Base-by-base conservation (phyloP, 352 stramenopile genomes). In the Phytophthora vignae region DNA sequence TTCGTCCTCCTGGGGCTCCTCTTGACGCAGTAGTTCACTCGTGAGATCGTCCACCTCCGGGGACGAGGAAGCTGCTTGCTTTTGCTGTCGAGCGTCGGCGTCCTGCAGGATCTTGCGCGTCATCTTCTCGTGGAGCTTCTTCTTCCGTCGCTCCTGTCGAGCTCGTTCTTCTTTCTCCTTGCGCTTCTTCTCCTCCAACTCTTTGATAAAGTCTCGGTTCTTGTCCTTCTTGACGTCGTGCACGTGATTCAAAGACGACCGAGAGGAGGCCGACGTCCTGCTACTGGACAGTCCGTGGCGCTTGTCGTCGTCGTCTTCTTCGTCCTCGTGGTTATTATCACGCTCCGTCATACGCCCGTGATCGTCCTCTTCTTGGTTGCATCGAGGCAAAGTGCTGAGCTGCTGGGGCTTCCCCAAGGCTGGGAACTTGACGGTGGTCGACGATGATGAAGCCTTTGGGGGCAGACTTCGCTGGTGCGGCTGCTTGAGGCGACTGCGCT, bases 101-200 rank as follows among this genome's bases (percentile, higher is more conserved):
- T 88, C 73, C 14, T 85, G 58, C 15, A 91, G 63, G 11, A 92
- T 82, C 61, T 87, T 90, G 15, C 73, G 65, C 5, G 71, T 86
- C 52, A 81, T 75, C 56, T 94, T 93, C 29, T 85, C 75, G 22
- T 90, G 87, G 21, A 84, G 71, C 25, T 90, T 89, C 31, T 87
- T 78, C 58, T 88, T 82, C 12, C 86, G 75, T 50, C 73, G 65
- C 49, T 90, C 78, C 15, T 86, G 62, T 46, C 74, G 73, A 14
- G 56, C 76, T 33, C 82, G 75, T 1, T 85, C 75, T 44, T 92
- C 81, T 21, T 85, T 88, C 62, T 91, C 79, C n/a, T 83, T 82
- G 2, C 77, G 66, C 71, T 92, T 93, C 56, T 92, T 90, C 33
- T 92, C 84, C 72, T 92, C 87, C 6, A 94, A 64, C 14, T 85